phyloP scores from a whole-genome alignment of 441 rosid species.

The Erodium trifolium region DNA sequence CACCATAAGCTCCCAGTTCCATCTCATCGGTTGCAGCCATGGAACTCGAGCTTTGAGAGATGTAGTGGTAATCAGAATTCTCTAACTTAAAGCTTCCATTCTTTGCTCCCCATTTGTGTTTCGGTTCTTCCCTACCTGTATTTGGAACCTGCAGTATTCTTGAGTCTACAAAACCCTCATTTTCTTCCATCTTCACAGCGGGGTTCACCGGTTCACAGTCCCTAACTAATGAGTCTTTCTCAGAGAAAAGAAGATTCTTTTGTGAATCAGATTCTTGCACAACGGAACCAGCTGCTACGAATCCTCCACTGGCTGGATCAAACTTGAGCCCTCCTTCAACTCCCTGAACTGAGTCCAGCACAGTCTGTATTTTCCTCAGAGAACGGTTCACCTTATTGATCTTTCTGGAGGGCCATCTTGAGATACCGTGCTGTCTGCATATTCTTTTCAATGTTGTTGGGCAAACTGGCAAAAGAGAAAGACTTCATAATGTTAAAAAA shows the following conservation, averaged over 20 bases:
- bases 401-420: conserved; percentile 96
- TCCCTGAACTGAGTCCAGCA: conserved; percentile 82
- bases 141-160: conserved; percentile 17
- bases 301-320: conserved; percentile 62
- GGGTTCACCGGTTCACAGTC: conserved; percentile 21
- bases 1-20: no score
- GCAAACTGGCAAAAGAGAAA: conserved; percentile 48
- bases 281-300: conserved; percentile 49
- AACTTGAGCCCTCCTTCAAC: conserved; percentile 74
- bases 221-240: neutral
- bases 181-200: conserved; percentile 41
- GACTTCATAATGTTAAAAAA: neutral
- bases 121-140: conserved; percentile 4
- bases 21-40: no score
- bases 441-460: conserved; percentile 93
- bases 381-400: conserved; percentile 90
- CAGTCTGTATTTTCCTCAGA: conserved; percentile 67
- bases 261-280: conserved; percentile 35
- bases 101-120: neutral
- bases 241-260: conserved; percentile 14
- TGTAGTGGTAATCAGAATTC: conserved; percentile 24
- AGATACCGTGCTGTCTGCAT: conserved; percentile 92
- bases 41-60: no score
- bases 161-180: conserved; percentile 25
- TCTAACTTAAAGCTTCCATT: conserved; percentile 27